Evolutionary conservation across 2,329 filamentous ascomycete species (phyloP).

Genomic region (Cryphonectria carpinicola): DNA sequence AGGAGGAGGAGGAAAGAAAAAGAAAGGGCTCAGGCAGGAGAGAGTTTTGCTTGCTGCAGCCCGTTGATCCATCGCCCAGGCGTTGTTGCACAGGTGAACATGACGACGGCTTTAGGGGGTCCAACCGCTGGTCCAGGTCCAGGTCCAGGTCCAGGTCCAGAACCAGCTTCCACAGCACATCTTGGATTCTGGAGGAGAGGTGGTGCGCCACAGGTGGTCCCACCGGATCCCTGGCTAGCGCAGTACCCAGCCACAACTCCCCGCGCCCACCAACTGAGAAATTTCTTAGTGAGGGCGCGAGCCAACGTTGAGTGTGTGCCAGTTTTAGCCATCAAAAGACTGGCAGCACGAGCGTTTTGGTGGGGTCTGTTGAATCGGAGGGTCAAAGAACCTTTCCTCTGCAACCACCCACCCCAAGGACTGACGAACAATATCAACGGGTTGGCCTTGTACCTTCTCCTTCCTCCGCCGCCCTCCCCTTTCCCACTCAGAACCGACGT

Average conservation of each 20-base stretch:
- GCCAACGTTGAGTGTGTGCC: neutral
- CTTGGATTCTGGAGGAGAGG: too few relatives aligned
- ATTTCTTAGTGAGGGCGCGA: conserved; percentile 22
- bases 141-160: too few relatives aligned
- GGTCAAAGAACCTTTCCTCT: conserved; percentile 26
- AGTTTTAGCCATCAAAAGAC: conserved; percentile 9
- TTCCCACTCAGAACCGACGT: conserved; percentile 13
- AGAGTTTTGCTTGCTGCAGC: neutral
- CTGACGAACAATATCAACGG: conserved; percentile 23
- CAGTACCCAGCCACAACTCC: conserved; percentile 23
- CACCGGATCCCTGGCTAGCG: conserved; percentile 23
- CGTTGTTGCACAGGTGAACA: neutral
- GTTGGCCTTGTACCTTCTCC: conserved; percentile 26
- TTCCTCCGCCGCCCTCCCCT: conserved; percentile 18
- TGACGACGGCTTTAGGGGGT: neutral
- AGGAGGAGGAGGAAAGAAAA: too few relatives aligned
- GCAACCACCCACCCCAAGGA: conserved; percentile 17
- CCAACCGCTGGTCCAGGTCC: neutral
- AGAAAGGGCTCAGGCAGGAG: neutral
- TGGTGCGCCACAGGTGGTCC: conserved; percentile 21
- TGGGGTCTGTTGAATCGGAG: conserved; percentile 24
- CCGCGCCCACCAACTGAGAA: conserved; percentile 28
- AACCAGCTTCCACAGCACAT: neutral
- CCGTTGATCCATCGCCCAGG: neutral
- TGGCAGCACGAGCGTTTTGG: conserved; percentile 20